A percentile compares a stretch with the other conserved stretches of the same genome.
Evolutionary conservation across 768 basidiomycete genomes (phyloP).

Genomic region (Amanita pallidorosea): DNA sequence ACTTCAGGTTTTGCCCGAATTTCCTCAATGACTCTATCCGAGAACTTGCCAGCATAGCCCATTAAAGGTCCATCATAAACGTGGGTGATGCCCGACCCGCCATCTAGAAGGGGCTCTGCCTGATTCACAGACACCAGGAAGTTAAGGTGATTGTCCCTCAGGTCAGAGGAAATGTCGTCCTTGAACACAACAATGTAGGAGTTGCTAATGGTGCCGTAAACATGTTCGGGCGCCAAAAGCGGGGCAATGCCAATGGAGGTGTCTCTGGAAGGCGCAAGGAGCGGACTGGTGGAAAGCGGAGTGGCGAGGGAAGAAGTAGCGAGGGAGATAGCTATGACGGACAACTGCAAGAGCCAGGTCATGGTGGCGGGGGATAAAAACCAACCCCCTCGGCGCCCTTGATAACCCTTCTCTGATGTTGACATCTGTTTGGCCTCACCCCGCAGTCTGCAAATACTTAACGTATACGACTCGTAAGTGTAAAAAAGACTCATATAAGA

Average conservation of each 20-base stretch:
- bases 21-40: slow-evolving; percentile 53
- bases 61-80: slow-evolving; percentile 66
- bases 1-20: slow-evolving; percentile 85
- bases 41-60: slow-evolving; percentile 80
- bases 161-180: slow-evolving; percentile 43
- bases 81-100: slow-evolving; percentile 51
- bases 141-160: slow-evolving; percentile 70
- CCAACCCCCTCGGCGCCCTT: slow-evolving; percentile 4
- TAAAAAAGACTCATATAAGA: too few species aligned
- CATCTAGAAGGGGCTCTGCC: slow-evolving; percentile 39
- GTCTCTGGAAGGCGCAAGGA: slow-evolving; percentile 20
- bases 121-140: slow-evolving; percentile 57
- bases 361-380: slow-evolving; percentile 27
- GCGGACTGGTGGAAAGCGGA: slow-evolving; percentile 39
- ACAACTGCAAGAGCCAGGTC: slow-evolving; percentile 30
- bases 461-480: neutral
- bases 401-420: slow-evolving; percentile 4
- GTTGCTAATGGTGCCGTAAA: slow-evolving; percentile 70
- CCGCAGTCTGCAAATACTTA: neutral
- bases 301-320: slow-evolving; percentile 26
- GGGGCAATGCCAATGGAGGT: slow-evolving; percentile 50
- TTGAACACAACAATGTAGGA: slow-evolving; percentile 94
- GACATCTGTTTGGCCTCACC: slow-evolving; percentile 5
- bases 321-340: slow-evolving; percentile 29
- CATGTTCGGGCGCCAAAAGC: slow-evolving; percentile 44